A percentile compares a stretch with the other conserved stretches of the same genome.
phyloP scores from a whole-genome alignment of 2,329 filamentous ascomycete species.

The Didymella glomerata region DNA sequence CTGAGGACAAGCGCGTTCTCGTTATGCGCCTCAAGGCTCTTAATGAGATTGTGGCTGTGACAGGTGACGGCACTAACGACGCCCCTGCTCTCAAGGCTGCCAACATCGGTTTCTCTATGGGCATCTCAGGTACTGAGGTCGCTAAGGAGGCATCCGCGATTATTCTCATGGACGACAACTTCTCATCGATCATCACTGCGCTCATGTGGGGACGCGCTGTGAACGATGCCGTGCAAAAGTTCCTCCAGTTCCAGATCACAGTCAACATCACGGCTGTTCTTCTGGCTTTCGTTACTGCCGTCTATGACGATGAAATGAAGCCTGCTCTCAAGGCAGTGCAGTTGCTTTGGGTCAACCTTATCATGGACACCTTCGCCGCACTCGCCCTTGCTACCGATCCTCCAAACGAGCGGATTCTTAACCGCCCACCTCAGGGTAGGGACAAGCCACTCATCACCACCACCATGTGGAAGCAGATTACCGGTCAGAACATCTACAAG shows the following conservation, averaged over 20 bases:
- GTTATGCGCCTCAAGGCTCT: constrained; percentile 91
- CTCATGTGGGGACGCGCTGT: constrained; percentile 96
- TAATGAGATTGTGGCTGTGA: constrained; percentile 96
- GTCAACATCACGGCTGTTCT: constrained; percentile 98
- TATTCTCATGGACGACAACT: constrained; percentile 97
- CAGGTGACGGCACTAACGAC: constrained; percentile 96
- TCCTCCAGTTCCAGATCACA: constrained; percentile 94
- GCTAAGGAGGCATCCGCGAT: constrained; percentile 95
- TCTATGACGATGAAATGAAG: constrained; percentile 80
- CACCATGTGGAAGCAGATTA: constrained; percentile 72
- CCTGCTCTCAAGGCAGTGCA: constrained; percentile 95
- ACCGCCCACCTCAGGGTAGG: constrained; percentile 83
- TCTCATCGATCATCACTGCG: constrained; percentile 92
- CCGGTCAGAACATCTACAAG: constrained; percentile 69
- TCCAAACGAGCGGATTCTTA: constrained; percentile 94
- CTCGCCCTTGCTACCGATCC: constrained; percentile 97
- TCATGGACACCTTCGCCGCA: constrained; percentile 93
- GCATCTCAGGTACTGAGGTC: constrained; percentile 87
- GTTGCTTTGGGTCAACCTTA: constrained; percentile 95
- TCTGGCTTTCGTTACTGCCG: constrained; percentile 96
- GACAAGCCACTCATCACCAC: constrained; percentile 80
- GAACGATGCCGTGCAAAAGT: constrained; percentile 99
- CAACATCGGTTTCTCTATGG: constrained; percentile 98
- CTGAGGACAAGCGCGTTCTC: constrained; percentile 91
- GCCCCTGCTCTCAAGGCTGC: constrained; percentile 96